These are phyloP conservation scores for Bipolaris zeicola DNA, from an alignment of 2,329 filamentous ascomycete genomes.

Conservation along the genomic window DNA sequence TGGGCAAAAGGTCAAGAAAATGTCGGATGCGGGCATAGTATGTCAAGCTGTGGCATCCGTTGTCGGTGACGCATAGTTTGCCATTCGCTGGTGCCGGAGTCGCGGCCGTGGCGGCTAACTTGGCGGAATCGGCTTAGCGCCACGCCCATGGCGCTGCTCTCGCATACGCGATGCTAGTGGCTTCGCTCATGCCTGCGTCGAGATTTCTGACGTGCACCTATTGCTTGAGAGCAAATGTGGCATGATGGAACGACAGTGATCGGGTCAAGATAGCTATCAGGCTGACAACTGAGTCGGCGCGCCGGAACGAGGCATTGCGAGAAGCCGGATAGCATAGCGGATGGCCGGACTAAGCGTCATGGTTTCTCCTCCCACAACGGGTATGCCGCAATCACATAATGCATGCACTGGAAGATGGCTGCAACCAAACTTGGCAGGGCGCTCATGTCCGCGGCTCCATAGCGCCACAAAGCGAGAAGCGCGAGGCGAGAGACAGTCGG, in stretches of 20 bases:
- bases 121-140: conserved; percentile 20
- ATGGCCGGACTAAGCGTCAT: background rate
- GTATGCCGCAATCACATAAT: background rate
- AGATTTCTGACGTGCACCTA: conserved; percentile 21
- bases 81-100: conserved; percentile 16
- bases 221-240: conserved; percentile 10
- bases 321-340: conserved; percentile 10
- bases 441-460: conserved; percentile 2
- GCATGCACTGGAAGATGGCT: background rate
- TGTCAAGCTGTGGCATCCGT: conserved; percentile 8
- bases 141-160: background rate
- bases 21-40: conserved; percentile 7
- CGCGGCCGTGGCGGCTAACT: conserved; percentile 10
- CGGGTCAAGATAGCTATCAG: background rate
- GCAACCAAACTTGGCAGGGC: conserved; percentile 10
- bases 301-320: conserved; percentile 14
- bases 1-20: conserved; percentile 7
- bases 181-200: conserved; percentile 16
- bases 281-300: conserved; percentile 7
- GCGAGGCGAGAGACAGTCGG: conserved; percentile 19
- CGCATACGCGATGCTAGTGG: conserved; percentile 16
- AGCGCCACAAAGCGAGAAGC: conserved; percentile 16
- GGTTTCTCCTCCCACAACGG: background rate
- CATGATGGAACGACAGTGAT: conserved; percentile 9
- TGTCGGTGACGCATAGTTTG: conserved; percentile 8